Evolutionary conservation across 75 land plant genomes (phyloP).

Genomic region (Picea sitchensis): DNA sequence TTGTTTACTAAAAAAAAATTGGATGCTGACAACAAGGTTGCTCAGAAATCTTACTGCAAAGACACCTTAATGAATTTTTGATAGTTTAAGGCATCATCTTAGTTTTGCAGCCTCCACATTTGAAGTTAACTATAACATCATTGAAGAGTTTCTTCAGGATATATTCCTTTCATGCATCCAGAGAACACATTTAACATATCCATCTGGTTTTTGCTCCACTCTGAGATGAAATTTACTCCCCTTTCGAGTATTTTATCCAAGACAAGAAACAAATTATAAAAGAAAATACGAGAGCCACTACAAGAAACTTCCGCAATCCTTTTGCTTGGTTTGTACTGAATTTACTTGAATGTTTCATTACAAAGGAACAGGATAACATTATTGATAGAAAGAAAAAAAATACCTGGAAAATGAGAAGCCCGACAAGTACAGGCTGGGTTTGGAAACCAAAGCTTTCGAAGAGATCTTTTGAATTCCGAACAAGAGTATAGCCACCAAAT

Average conservation of each 20-base stretch:
- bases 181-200: background rate
- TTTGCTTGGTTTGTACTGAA: no score
- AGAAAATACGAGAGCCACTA: background rate
- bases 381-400: background rate
- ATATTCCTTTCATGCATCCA: background rate
- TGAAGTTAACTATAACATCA: no score
- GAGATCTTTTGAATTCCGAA: slow-evolving; percentile 85
- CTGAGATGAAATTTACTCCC: background rate
- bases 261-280: background rate
- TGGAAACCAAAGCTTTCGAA: slow-evolving; percentile 96
- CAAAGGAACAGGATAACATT: no score
- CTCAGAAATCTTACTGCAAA: no score
- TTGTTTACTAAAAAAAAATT: no score
- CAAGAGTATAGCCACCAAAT: slow-evolving; percentile 96
- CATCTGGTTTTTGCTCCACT: background rate
- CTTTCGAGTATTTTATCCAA: background rate
- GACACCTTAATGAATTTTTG: no score
- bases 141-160: background rate
- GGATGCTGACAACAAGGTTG: no score
- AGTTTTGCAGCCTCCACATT: no score
- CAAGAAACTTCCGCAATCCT: no score
- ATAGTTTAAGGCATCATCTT: no score
- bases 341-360: no score
- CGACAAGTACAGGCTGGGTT: slow-evolving; percentile 92
- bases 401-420: slow-evolving; percentile 95